These are phyloP conservation scores for Bipolaris oryzae DNA, from an alignment of 2,329 filamentous ascomycete species.

Conservation along the genomic window DNA sequence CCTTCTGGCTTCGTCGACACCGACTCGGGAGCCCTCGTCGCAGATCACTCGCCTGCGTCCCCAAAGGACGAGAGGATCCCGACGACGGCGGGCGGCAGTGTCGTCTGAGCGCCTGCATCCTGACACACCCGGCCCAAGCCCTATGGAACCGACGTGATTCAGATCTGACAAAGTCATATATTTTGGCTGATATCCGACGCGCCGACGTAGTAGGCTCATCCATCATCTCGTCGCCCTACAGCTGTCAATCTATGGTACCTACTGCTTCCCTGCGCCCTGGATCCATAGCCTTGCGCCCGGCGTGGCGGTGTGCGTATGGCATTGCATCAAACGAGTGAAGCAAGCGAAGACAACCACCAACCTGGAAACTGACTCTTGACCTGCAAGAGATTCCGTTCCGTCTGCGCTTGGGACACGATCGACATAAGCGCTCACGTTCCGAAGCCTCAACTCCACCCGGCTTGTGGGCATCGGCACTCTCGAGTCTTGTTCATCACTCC, in stretches of 20 bases:
- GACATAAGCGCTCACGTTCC: slow-evolving; percentile 10
- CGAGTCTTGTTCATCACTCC: slow-evolving; percentile 8
- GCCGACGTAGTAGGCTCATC: slow-evolving; percentile 20
- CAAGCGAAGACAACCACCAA: slow-evolving; percentile 29
- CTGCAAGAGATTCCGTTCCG: slow-evolving; percentile 12
- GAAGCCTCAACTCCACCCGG: slow-evolving; percentile 1
- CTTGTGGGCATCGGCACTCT: slow-evolving; percentile 6
- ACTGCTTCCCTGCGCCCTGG: slow-evolving; percentile 30
- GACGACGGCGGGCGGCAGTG: slow-evolving; percentile 37
- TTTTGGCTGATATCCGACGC: slow-evolving; percentile 18
- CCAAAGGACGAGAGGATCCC: slow-evolving; percentile 37
- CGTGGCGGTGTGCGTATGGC: slow-evolving; percentile 27
- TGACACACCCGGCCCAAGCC: slow-evolving; percentile 30
- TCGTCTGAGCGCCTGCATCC: slow-evolving; percentile 32
- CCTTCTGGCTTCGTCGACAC: slow-evolving; percentile 34
- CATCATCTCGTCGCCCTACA: slow-evolving; percentile 40
- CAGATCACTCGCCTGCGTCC: slow-evolving; percentile 39
- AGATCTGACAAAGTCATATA: slow-evolving; percentile 18
- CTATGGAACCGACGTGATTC: slow-evolving; percentile 11
- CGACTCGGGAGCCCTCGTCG: slow-evolving; percentile 35
- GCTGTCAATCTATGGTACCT: slow-evolving; percentile 35
- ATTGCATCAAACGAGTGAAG: slow-evolving; percentile 20
- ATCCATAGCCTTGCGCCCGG: slow-evolving; percentile 35
- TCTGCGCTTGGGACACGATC: slow-evolving; percentile 12
- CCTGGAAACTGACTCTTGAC: slow-evolving; percentile 24